A percentile compares a stretch with the other conserved stretches of the same genome.
phyloP scores from a whole-genome alignment of 129 eudicot species.

The Tagetes erecta region DNA sequence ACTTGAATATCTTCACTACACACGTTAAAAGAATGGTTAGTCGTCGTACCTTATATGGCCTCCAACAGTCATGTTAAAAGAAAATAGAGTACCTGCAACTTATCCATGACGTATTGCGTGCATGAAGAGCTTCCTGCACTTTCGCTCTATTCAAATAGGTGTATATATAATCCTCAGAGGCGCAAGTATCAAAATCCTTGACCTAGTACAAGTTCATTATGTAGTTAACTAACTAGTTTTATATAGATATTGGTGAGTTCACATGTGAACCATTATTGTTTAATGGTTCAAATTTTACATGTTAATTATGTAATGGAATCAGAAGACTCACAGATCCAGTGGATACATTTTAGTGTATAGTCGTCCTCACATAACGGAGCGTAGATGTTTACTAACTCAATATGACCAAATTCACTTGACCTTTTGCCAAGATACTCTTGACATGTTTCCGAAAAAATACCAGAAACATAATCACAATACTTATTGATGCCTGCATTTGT shows the following conservation, averaged over 20 bases:
- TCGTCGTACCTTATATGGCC: not conserved
- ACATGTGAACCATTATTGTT: no score
- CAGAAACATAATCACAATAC: slow-evolving; percentile 31
- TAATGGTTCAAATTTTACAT: no score
- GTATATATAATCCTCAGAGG: slow-evolving; percentile 32
- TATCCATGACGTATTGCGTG: slow-evolving; percentile 37
- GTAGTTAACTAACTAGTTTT: not conserved
- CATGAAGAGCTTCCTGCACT: slow-evolving; percentile 58
- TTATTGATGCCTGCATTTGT: slow-evolving; percentile 37
- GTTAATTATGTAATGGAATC: not conserved
- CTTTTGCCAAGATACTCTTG: slow-evolving; percentile 6
- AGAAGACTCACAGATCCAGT: slow-evolving; percentile 45
- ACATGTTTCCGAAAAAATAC: slow-evolving; percentile 29
- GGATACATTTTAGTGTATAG: slow-evolving; percentile 24
- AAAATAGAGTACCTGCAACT: slow-evolving; percentile 40
- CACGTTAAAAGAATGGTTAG: slow-evolving; percentile 1
- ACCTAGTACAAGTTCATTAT: slow-evolving; percentile 30
- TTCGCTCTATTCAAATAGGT: slow-evolving; percentile 45
- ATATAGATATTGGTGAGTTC: no score
- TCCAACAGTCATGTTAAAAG: not conserved
- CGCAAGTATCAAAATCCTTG: slow-evolving; percentile 47
- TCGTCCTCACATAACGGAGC: slow-evolving; percentile 41
- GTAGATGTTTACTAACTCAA: slow-evolving; percentile 49
- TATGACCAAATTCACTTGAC: slow-evolving; percentile 22
- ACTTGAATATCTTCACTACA: slow-evolving; percentile 30